Percentiles rank a stretch among this genome's conserved stretches.
These are phyloP conservation scores for Candida nemodendra DNA, from an alignment of 805 yeast genomes.

Conservation along the genomic window DNA sequence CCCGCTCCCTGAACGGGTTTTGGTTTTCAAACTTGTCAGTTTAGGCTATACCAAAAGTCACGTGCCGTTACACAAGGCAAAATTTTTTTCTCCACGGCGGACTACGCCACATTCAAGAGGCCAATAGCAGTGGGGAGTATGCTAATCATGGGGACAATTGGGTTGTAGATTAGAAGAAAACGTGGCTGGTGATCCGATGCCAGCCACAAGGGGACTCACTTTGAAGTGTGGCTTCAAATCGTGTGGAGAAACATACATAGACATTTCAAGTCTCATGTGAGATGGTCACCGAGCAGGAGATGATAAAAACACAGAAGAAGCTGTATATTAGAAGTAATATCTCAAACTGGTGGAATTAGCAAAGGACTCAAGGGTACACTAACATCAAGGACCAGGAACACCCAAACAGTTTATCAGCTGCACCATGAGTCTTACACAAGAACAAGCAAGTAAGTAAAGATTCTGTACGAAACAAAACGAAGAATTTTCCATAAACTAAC, in stretches of 20 bases:
- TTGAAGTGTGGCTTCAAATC: not conserved
- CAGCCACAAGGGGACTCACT: not conserved
- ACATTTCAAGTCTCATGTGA: not conserved
- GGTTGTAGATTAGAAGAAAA: too few relatives aligned
- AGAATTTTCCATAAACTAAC: not conserved
- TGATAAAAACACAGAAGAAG: too few relatives aligned
- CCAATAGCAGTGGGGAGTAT: not conserved
- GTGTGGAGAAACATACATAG: not conserved
- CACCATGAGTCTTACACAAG: conserved; percentile 1
- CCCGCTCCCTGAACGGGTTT: not conserved
- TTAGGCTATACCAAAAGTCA: not conserved
- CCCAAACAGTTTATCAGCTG: not conserved
- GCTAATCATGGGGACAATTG: not conserved
- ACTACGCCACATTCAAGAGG: not conserved
- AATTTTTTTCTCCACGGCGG: not conserved
- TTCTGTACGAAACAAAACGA: conserved; percentile 1
- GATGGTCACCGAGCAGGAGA: not conserved
- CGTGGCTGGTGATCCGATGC: not conserved
- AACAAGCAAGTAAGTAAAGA: conserved; percentile 2
- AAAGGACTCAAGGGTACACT: not conserved
- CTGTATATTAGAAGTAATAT: too few relatives aligned
- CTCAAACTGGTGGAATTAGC: too few relatives aligned
- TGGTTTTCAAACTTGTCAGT: not conserved
- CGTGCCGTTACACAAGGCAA: not conserved
- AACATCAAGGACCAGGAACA: not conserved